These are phyloP conservation scores for Nicotiana attenuata DNA, from an alignment of 257 asterid species.

Conservation along the genomic window DNA sequence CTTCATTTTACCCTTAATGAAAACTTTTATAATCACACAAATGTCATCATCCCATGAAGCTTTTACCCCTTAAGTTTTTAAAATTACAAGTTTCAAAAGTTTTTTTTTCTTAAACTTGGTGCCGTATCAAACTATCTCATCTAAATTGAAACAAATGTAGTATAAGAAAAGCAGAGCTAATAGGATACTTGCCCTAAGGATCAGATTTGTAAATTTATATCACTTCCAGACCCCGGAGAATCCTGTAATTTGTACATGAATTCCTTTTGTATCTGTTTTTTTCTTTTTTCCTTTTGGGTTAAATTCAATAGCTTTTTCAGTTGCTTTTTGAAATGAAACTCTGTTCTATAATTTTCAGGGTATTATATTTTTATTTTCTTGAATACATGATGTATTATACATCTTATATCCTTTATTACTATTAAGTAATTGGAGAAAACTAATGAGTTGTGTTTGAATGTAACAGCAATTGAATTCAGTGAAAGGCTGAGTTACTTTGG, in stretches of 20 bases:
- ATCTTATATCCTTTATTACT: not conserved
- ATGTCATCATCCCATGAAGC: too few species aligned
- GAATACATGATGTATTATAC: not conserved
- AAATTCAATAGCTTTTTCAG: not conserved
- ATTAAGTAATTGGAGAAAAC: slow-evolving; percentile 29
- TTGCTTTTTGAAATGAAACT: not conserved
- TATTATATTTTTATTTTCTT: too few species aligned
- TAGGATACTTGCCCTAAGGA: not conserved
- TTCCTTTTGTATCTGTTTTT: not conserved
- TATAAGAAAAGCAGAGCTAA: not conserved
- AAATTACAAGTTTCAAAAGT: too few species aligned
- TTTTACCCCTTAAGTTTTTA: too few species aligned
- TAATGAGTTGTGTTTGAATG: slow-evolving; percentile 50
- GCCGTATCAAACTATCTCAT: too few species aligned
- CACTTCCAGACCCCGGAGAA: not conserved
- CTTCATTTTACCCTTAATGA: too few species aligned
- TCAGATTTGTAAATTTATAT: not conserved
- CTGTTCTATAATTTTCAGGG: not conserved
- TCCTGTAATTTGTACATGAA: not conserved
- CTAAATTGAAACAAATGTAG: too few species aligned
- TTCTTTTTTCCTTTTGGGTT: not conserved
- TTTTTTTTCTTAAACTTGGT: too few species aligned
- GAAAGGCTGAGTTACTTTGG: slow-evolving; percentile 91
- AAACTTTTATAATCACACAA: too few species aligned
- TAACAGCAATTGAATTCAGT: slow-evolving; percentile 9